A percentile compares a stretch with the other conserved stretches of the same genome.
Conservation (phyloP, 2,329 filamentous ascomycete species). For the Lojkania enalia region DNA sequence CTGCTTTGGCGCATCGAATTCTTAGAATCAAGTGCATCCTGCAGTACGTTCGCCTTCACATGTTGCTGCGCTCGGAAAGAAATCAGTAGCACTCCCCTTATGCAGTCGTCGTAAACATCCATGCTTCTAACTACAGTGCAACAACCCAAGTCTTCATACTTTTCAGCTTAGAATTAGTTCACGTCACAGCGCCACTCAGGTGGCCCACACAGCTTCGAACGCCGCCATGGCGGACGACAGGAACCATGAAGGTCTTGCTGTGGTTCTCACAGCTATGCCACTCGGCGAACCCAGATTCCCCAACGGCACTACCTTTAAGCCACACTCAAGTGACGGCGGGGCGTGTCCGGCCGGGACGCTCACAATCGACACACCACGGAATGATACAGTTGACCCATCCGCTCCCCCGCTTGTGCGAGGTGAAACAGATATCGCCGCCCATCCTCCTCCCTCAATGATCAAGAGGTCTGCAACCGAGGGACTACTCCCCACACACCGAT, state of each 20-base stretch:
- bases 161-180: too few species aligned
- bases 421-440: background rate
- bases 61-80: too few species aligned
- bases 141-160: too few species aligned
- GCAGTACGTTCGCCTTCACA: background rate
- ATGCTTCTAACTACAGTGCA: too few species aligned
- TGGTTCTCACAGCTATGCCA: conserved; percentile 23
- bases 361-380: background rate
- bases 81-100: too few species aligned
- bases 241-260: conserved; percentile 12
- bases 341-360: background rate
- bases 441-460: conserved; percentile 23
- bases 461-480: conserved; percentile 34
- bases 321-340: conserved; percentile 14
- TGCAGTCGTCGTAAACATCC: too few species aligned
- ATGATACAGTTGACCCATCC: background rate
- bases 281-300: conserved; percentile 31
- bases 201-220: background rate
- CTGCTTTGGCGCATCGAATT: background rate
- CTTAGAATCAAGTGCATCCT: background rate
- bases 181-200: background rate
- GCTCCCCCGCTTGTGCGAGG: background rate
- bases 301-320: conserved; percentile 10
- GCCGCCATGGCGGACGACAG: conserved; percentile 24
- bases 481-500: conserved; percentile 24